A percentile compares a stretch with the other conserved stretches of the same genome.
These are phyloP conservation scores for Pleodorina starrii DNA, from an alignment of 139 green algal genomes.

Conservation along the genomic window DNA sequence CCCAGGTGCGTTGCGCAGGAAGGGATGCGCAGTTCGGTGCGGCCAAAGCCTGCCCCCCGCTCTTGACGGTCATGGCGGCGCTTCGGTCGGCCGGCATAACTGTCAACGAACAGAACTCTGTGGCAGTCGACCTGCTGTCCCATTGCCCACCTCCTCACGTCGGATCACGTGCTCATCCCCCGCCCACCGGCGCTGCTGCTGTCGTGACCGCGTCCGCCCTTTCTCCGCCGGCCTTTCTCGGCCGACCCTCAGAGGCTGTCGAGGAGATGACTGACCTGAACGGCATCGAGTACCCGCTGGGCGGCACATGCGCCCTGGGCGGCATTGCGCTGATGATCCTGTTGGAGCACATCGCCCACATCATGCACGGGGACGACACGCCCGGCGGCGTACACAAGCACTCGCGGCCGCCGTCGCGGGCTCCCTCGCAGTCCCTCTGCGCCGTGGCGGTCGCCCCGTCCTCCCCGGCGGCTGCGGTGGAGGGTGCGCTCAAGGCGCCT, in stretches of 20 bases:
- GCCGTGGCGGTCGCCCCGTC: neutral
- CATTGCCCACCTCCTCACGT: neutral
- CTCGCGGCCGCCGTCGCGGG: neutral
- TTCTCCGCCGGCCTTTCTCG: neutral
- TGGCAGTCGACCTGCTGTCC: neutral
- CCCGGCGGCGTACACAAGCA: neutral
- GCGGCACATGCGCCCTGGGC: constrained; percentile 10
- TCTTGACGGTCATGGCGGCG: neutral
- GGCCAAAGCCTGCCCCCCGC: neutral
- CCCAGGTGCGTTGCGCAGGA: neutral
- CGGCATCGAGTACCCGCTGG: constrained; percentile 29
- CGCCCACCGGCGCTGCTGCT: neutral
- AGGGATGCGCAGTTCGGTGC: neutral
- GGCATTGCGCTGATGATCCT: constrained; percentile 40
- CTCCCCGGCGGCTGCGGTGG: neutral
- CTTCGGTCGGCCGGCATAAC: neutral
- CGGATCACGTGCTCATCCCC: neutral
- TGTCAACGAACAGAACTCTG: neutral
- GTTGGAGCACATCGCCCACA: constrained; percentile 34
- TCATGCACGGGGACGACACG: neutral
- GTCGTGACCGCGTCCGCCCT: neutral
- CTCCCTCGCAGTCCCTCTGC: neutral
- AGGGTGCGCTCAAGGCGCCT: too few species aligned
- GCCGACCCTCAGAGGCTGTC: constrained; percentile 19
- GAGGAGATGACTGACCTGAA: constrained; percentile 8